These are phyloP conservation scores for Penicillium rolfsii DNA, from an alignment of 2,329 filamentous ascomycete species.

Conservation along the genomic window DNA sequence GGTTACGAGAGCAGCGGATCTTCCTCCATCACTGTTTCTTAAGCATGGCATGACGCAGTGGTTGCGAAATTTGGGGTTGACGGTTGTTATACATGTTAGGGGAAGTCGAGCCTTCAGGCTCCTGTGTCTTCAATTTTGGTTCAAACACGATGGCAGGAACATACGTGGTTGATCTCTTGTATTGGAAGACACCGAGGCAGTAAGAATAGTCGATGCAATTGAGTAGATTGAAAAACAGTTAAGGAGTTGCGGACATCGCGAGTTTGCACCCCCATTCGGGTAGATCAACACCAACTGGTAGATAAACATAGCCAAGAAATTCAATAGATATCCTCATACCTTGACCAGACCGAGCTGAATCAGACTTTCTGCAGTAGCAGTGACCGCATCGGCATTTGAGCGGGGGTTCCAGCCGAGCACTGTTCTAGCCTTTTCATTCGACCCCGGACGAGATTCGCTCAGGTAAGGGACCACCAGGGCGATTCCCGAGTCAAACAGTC, in stretches of 20 bases:
- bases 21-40: slow-evolving; percentile 45
- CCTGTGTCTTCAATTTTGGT: not conserved
- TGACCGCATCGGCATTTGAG: slow-evolving; percentile 9
- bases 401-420: slow-evolving; percentile 15
- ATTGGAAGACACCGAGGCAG: not conserved
- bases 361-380: slow-evolving; percentile 14
- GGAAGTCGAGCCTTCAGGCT: not conserved
- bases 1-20: slow-evolving; percentile 48
- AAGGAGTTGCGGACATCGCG: not conserved
- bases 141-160: not conserved
- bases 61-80: not conserved
- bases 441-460: slow-evolving; percentile 6
- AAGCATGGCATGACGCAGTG: not conserved
- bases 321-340: not conserved
- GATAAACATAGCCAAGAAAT: not conserved
- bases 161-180: not conserved
- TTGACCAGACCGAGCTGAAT: slow-evolving; percentile 3
- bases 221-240: not conserved
- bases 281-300: not conserved
- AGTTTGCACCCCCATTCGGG: not conserved
- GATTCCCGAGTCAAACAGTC: slow-evolving; percentile 10
- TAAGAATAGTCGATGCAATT: not conserved
- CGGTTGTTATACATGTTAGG: not conserved
- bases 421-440: slow-evolving; percentile 13
- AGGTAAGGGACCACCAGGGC: slow-evolving; percentile 9